Percentiles rank a stretch among this genome's conserved stretches.
These are phyloP conservation scores for Cylindrodendrum hubeiense DNA, from an alignment of 2,329 filamentous ascomycete genomes.

Conservation along the genomic window DNA sequence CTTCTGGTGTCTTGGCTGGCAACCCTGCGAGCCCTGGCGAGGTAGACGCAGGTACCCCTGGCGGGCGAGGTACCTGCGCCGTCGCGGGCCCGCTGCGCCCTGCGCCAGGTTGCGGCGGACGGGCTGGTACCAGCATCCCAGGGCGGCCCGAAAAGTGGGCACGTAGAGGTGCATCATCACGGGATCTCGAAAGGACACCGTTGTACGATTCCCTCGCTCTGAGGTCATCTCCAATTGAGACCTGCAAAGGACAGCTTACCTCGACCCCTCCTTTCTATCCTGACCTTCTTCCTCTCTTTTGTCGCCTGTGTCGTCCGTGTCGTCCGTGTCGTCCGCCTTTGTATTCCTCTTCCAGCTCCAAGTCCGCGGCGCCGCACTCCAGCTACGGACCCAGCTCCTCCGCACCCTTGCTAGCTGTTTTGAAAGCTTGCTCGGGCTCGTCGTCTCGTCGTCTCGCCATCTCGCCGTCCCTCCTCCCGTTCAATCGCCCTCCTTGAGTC, in stretches of 20 bases:
- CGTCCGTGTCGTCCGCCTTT: constrained; percentile 9
- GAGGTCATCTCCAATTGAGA: constrained; percentile 48
- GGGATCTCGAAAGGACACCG: constrained; percentile 56
- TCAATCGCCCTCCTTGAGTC: constrained; percentile 4
- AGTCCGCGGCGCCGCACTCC: constrained; percentile 11
- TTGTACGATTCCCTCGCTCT: constrained; percentile 46
- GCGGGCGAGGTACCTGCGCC: background rate
- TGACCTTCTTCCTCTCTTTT: constrained; percentile 21
- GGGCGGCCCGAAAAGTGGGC: constrained; percentile 43
- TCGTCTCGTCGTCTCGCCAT: no score
- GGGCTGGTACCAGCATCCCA: constrained; percentile 8
- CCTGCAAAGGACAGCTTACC: constrained; percentile 41
- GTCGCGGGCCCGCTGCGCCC: background rate
- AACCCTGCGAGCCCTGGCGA: constrained; percentile 1
- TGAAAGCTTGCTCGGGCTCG: constrained; percentile 14
- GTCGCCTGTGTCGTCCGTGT: no score
- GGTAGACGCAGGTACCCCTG: constrained; percentile 1
- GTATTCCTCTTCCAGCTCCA: constrained; percentile 6
- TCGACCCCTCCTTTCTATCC: constrained; percentile 25
- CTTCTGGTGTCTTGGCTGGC: constrained; percentile 8
- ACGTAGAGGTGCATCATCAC: constrained; percentile 46
- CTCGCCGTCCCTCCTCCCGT: constrained; percentile 4
- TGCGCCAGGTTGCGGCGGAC: background rate
- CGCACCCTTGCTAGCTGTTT: constrained; percentile 19
- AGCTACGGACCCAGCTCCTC: constrained; percentile 17